phyloP scores from a whole-genome alignment of 2,329 filamentous ascomycete genomes.

The Alternaria hordeiaustralica region DNA sequence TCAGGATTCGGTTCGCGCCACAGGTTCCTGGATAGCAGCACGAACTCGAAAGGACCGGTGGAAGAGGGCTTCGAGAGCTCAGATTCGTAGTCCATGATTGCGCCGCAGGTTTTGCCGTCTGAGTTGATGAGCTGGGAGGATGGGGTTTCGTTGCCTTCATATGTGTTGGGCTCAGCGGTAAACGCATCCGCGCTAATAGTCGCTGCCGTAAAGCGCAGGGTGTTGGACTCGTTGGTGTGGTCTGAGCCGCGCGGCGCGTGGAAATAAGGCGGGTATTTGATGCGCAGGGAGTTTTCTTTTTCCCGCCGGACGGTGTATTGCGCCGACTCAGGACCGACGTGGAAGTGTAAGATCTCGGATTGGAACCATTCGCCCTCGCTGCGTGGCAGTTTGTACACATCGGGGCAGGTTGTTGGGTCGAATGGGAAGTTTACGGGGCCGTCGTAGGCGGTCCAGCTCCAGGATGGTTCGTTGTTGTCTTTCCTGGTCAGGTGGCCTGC shows the following conservation, averaged over 20 bases:
- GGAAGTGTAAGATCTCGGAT: constrained; percentile 37
- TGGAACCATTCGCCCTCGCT: constrained; percentile 34
- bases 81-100: constrained; percentile 40
- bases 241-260: constrained; percentile 31
- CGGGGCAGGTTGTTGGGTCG: constrained; percentile 41
- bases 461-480: constrained; percentile 32
- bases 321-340: constrained; percentile 27
- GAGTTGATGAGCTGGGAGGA: constrained; percentile 35
- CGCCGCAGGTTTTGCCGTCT: constrained; percentile 33
- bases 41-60: constrained; percentile 35
- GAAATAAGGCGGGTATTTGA: constrained; percentile 36
- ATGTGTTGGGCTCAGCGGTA: constrained; percentile 31
- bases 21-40: constrained; percentile 38
- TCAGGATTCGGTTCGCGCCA: constrained; percentile 24
- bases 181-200: constrained; percentile 37
- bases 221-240: constrained; percentile 24
- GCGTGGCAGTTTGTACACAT: constrained; percentile 27
- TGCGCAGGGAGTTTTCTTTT: constrained; percentile 28
- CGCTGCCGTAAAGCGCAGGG: constrained; percentile 33
- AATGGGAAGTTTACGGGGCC: constrained; percentile 43
- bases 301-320: constrained; percentile 40
- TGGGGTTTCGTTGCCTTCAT: constrained; percentile 27
- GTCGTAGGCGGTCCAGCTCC: constrained; percentile 42
- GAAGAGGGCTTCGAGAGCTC: constrained; percentile 24
- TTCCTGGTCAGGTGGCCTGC: constrained; percentile 22